A percentile compares a stretch with the other conserved stretches of the same genome.
Evolutionary conservation across 2,329 filamentous ascomycete genomes (phyloP).

Genomic region (Pseudocercospora fijiensis): DNA sequence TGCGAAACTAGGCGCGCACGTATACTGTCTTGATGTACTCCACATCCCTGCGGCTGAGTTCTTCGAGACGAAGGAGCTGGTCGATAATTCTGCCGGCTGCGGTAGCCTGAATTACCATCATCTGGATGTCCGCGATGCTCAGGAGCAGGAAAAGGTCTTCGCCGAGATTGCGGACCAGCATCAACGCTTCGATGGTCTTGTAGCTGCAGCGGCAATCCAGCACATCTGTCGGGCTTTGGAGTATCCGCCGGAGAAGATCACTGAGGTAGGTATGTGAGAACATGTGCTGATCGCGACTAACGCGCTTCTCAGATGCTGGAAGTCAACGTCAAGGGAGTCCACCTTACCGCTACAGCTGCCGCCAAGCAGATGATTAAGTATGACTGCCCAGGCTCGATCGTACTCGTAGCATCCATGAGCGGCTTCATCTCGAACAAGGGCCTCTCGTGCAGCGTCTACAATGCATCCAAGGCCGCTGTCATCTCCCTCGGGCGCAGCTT

Average conservation of each 20-base stretch:
- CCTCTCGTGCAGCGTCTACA: conserved; percentile 23
- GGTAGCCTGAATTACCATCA: conserved; percentile 48
- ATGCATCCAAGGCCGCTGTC: conserved; percentile 43
- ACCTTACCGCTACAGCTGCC: conserved; percentile 48
- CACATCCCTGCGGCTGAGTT: conserved; percentile 48
- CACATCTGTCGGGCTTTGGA: conserved; percentile 32
- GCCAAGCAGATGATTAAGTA: conserved; percentile 51
- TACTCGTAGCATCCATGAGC: conserved; percentile 54
- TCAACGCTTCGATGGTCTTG: conserved; percentile 33
- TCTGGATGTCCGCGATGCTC: conserved; percentile 48
- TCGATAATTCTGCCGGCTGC: conserved; percentile 38
- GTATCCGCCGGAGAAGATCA: conserved; percentile 38
- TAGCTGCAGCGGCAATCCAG: conserved; percentile 38
- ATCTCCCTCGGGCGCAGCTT: conserved; percentile 23
- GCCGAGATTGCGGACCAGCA: conserved; percentile 33
- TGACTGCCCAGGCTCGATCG: conserved; percentile 52
- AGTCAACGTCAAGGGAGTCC: conserved; percentile 53
- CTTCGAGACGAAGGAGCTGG: conserved; percentile 40
- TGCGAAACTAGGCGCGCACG: conserved; percentile 50
- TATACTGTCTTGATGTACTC: conserved; percentile 51
- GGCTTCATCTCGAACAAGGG: conserved; percentile 39
- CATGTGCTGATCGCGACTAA: conserved; percentile 22
- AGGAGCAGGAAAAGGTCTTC: conserved; percentile 30
- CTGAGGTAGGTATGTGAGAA: conserved; percentile 17
- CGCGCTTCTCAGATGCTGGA: conserved; percentile 36